Percentiles rank a stretch among this genome's conserved stretches.
Evolutionary conservation across 2,329 filamentous ascomycete species (phyloP).

Genomic region (Nemania sp.): DNA sequence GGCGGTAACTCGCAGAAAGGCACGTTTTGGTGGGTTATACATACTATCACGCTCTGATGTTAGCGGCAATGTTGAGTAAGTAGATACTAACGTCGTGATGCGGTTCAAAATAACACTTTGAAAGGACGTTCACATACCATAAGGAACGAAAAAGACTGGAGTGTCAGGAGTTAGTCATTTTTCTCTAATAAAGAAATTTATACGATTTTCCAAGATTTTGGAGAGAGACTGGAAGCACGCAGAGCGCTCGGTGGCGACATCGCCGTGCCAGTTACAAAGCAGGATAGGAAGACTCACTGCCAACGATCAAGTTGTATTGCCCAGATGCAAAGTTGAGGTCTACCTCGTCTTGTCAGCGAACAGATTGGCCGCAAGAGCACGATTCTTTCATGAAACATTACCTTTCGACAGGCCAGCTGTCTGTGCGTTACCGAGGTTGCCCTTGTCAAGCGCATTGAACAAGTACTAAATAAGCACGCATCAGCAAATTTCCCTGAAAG

Average conservation of each 20-base stretch:
- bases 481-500: constrained; percentile 1
- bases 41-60: constrained; percentile 10
- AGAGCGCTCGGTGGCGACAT: neutral
- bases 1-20: too few species aligned
- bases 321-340: constrained; percentile 62
- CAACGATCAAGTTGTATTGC: constrained; percentile 70
- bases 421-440: constrained; percentile 60
- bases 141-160: constrained; percentile 49
- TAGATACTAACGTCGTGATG: too few species aligned
- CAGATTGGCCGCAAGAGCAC: too few species aligned
- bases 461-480: constrained; percentile 39
- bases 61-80: neutral
- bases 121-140: constrained; percentile 37
- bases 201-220: neutral
- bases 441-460: constrained; percentile 54
- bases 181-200: neutral
- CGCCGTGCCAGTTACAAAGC: neutral
- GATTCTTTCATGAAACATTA: constrained; percentile 12
- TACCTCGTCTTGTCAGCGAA: constrained; percentile 19
- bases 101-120: too few species aligned
- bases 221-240: neutral
- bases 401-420: constrained; percentile 53
- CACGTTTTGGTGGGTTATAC: too few species aligned
- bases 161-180: constrained; percentile 8
- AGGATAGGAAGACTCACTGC: constrained; percentile 38